A percentile compares a stretch with the other conserved stretches of the same genome.
Evolutionary conservation across 129 eudicot species (phyloP).

Genomic region (Helichrysum umbraculigerum): DNA sequence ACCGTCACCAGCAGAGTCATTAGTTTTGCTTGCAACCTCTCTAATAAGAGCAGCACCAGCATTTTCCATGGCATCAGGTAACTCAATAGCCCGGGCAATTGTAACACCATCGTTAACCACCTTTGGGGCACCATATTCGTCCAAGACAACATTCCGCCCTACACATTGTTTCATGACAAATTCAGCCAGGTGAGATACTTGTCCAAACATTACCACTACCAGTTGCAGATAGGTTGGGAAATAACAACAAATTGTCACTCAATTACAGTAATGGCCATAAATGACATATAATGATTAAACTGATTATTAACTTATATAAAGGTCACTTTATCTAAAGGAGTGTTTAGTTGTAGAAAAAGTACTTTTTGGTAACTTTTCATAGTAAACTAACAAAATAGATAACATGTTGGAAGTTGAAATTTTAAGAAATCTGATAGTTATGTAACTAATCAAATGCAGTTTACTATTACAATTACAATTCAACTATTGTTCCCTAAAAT

Average conservation of each 20-base stretch:
- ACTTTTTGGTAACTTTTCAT: no score
- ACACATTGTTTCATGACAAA: neutral
- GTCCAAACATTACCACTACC: neutral
- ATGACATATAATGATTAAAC: no score
- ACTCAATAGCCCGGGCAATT: constrained; percentile 91
- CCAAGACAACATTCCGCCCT: constrained; percentile 98
- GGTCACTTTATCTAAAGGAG: neutral
- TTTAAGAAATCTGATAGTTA: neutral
- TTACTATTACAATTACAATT: no score
- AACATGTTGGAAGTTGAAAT: no score
- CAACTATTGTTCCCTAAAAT: neutral
- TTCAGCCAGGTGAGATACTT: constrained; percentile 15
- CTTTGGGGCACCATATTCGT: constrained; percentile 82
- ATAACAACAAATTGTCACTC: neutral
- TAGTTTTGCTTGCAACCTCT: constrained; percentile 98
- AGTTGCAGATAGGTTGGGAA: no score
- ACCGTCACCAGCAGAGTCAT: constrained; percentile 98
- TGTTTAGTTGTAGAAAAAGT: neutral
- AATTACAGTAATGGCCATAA: neutral
- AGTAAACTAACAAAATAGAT: no score
- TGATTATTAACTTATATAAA: neutral
- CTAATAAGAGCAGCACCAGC: constrained; percentile 97
- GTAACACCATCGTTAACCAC: constrained; percentile 98
- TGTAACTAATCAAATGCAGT: neutral
- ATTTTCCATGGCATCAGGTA: constrained; percentile 95